Percentiles rank a stretch among this genome's conserved stretches.
phyloP scores from a whole-genome alignment of 192 early-diverging fungal genomes.

The Chytriomyces sp. region DNA sequence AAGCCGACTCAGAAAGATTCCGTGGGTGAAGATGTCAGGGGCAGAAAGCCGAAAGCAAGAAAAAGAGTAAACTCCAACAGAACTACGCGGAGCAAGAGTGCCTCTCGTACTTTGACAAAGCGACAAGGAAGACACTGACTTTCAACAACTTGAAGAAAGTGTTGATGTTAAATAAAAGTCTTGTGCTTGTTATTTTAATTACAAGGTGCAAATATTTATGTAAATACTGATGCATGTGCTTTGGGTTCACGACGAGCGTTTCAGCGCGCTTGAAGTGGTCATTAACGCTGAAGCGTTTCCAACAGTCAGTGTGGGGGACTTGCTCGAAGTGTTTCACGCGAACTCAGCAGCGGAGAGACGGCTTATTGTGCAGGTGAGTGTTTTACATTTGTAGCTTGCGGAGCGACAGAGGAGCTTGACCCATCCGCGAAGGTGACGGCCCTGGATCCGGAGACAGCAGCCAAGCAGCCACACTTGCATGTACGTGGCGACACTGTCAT shows the following conservation, averaged over 20 bases:
- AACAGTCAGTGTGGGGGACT: constrained; percentile 61
- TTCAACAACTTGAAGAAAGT: too few species aligned
- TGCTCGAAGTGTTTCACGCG: constrained; percentile 66
- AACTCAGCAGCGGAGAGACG: constrained; percentile 30
- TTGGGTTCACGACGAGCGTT: constrained; percentile 65
- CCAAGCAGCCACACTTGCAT: constrained; percentile 64
- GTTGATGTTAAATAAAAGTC: too few species aligned
- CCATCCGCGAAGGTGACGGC: constrained; percentile 60
- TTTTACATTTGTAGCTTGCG: not conserved
- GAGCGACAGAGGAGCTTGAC: not conserved
- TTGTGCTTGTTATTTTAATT: too few species aligned
- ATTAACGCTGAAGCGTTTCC: constrained; percentile 75
- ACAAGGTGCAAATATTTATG: too few species aligned
- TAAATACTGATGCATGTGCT: constrained; percentile 10
- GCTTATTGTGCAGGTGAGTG: constrained; percentile 15
- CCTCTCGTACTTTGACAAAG: too few species aligned
- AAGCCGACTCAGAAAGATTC: too few species aligned
- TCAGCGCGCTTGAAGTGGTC: constrained; percentile 66
- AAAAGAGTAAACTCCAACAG: too few species aligned
- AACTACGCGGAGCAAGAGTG: too few species aligned
- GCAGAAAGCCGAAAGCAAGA: too few species aligned
- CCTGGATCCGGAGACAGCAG: constrained; percentile 55
- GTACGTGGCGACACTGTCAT: constrained; percentile 23
- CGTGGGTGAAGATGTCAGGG: too few species aligned
- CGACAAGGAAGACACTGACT: too few species aligned